Conservation (phyloP, 495 filamentous ascomycete genomes). For the Aspergillus cavernicola region DNA sequence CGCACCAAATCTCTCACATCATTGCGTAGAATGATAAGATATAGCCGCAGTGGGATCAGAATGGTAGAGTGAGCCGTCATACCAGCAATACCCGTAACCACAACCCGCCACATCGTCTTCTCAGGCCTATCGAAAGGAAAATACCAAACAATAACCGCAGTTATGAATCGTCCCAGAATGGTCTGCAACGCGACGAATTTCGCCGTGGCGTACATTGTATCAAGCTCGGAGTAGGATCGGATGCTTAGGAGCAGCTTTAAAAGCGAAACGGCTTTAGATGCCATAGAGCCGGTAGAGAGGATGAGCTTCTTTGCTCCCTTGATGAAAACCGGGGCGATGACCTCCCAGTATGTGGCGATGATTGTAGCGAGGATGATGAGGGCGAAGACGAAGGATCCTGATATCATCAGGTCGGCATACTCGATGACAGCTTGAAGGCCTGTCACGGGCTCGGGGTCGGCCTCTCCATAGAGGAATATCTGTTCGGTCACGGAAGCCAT, state of each 20-base stretch:
- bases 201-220: too few species aligned
- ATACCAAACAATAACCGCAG: too few species aligned
- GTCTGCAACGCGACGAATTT: too few species aligned
- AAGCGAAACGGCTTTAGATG: background rate
- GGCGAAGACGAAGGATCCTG: constrained; percentile 1
- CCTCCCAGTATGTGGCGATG: background rate
- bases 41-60: too few species aligned
- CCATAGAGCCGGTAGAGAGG: background rate
- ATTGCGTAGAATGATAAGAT: too few species aligned
- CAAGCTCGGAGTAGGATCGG: too few species aligned
- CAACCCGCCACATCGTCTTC: too few species aligned
- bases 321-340: background rate
- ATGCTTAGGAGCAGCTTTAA: background rate
- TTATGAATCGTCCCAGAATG: too few species aligned
- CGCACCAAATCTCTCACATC: too few species aligned
- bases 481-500: constrained; percentile 17
- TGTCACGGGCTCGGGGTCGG: background rate
- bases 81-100: too few species aligned
- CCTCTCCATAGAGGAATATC: constrained; percentile 15
- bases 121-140: too few species aligned
- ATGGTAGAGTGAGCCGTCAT: too few species aligned
- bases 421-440: background rate
- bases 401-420: constrained; percentile 11
- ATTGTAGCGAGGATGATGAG: background rate
- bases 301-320: background rate